phyloP scores from a whole-genome alignment of 805 yeast genomes.

The Suhomyces sp. region DNA sequence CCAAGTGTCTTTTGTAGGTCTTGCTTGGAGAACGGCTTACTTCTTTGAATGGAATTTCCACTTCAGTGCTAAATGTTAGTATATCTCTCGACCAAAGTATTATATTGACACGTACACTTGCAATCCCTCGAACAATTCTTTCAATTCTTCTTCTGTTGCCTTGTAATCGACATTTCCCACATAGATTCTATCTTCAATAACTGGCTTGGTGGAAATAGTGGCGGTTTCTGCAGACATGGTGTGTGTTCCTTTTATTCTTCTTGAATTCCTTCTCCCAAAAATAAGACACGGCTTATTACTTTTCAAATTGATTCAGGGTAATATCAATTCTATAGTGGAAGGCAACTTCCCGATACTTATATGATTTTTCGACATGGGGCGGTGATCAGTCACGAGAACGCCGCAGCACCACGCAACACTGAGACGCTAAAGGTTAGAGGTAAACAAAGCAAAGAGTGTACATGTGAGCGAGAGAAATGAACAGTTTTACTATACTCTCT shows the following conservation, averaged over 20 bases:
- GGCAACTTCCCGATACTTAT: constrained; percentile 6
- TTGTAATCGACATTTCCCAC: constrained; percentile 43
- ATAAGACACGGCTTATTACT: constrained; percentile 3
- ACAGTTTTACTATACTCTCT: too few species aligned
- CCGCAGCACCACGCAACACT: not conserved
- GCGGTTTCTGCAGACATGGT: constrained; percentile 8
- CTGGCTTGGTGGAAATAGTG: constrained; percentile 17
- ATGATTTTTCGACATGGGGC: constrained; percentile 5
- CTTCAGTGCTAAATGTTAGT: constrained; percentile 31
- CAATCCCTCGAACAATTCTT: constrained; percentile 48
- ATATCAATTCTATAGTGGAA: not conserved
- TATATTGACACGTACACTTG: constrained; percentile 26
- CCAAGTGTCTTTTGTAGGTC: constrained; percentile 44
- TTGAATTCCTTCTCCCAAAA: constrained; percentile 1
- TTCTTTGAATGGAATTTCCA: constrained; percentile 52
- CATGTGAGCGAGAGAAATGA: not conserved
- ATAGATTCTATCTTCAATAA: constrained; percentile 45
- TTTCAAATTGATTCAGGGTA: constrained; percentile 3
- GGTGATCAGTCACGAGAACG: not conserved
- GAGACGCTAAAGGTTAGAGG: not conserved
- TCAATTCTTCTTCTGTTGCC: constrained; percentile 43
- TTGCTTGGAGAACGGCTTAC: constrained; percentile 30
- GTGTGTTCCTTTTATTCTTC: constrained; percentile 4
- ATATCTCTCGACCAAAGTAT: not conserved
- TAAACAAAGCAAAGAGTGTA: not conserved